Percentiles rank a stretch among this genome's conserved stretches.
Conservation (phyloP, 148 eudicot genomes). For the Amaranthus hypochondriacus region DNA sequence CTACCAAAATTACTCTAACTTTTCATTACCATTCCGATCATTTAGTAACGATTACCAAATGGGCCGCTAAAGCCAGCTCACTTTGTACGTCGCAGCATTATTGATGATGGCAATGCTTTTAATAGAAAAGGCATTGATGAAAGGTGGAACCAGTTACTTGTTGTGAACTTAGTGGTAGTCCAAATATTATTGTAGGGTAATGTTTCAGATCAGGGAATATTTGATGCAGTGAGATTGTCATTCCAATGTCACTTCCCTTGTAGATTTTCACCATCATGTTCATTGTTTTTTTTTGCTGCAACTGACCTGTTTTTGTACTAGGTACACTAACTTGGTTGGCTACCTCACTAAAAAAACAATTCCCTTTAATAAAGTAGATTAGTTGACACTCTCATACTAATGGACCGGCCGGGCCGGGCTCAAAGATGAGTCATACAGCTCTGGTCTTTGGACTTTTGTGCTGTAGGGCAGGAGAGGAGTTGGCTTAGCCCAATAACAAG, state of each 20-base stretch:
- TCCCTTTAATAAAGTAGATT: not conserved
- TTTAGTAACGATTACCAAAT: not conserved
- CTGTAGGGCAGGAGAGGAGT: not conserved
- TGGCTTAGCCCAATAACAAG: not conserved
- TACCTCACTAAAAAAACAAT: not conserved
- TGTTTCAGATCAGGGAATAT: not conserved
- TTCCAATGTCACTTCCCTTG: not conserved
- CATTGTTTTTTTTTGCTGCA: not conserved
- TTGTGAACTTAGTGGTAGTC: not conserved
- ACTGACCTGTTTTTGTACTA: not conserved
- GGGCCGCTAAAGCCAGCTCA: not conserved
- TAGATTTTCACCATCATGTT: not conserved
- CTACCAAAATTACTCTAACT: no score
- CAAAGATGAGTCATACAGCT: not conserved
- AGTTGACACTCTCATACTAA: not conserved
- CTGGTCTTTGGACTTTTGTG: not conserved
- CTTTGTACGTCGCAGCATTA: not conserved
- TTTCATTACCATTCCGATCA: no score
- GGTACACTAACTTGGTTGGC: slow-evolving; percentile 2
- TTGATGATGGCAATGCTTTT: not conserved
- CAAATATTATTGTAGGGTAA: not conserved
- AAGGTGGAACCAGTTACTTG: not conserved
- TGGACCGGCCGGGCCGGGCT: no score
- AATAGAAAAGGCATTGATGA: not conserved
- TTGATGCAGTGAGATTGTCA: not conserved